phyloP scores from a whole-genome alignment of 179 eudicot genomes.

The Nepenthes alata region DNA sequence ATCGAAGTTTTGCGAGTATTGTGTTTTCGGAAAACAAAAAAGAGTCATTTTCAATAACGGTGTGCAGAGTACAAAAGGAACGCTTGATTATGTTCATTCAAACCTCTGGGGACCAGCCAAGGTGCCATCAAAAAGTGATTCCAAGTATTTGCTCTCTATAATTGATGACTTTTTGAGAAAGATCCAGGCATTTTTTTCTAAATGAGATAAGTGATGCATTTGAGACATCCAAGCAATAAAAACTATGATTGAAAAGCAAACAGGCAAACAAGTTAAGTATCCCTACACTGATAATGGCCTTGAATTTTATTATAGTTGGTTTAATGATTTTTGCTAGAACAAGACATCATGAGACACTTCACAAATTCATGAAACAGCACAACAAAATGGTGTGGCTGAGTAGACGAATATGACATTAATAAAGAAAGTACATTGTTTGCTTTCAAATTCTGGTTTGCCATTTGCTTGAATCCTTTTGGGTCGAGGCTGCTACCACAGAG shows the following conservation, averaged over 20 bases:
- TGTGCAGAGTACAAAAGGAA: neutral
- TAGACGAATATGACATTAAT: neutral
- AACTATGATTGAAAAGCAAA: constrained; percentile 12
- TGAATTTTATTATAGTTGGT: constrained; percentile 7
- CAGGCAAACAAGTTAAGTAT: constrained; percentile 5
- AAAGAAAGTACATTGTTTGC: constrained; percentile 3
- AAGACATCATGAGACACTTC: constrained; percentile 8
- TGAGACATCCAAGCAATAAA: constrained; percentile 7
- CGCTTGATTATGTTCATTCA: constrained; percentile 4
- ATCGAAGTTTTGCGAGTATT: neutral
- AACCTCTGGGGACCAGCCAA: constrained; percentile 3
- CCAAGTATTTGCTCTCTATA: neutral
- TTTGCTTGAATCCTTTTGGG: neutral
- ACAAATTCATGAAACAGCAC: constrained; percentile 5
- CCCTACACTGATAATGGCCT: constrained; percentile 14
- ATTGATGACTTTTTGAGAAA: constrained; percentile 8
- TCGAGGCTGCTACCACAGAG: neutral
- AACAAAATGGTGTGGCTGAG: constrained; percentile 11
- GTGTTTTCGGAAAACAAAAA: neutral
- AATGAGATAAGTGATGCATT: constrained; percentile 9
- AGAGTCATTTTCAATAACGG: neutral
- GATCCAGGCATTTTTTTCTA: neutral
- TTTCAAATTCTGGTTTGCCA: neutral
- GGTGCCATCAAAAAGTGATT: neutral
- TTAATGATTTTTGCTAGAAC: no score